Conservation (phyloP, 2,329 filamentous ascomycete species). For the Ceratocystiopsis minuta region DNA sequence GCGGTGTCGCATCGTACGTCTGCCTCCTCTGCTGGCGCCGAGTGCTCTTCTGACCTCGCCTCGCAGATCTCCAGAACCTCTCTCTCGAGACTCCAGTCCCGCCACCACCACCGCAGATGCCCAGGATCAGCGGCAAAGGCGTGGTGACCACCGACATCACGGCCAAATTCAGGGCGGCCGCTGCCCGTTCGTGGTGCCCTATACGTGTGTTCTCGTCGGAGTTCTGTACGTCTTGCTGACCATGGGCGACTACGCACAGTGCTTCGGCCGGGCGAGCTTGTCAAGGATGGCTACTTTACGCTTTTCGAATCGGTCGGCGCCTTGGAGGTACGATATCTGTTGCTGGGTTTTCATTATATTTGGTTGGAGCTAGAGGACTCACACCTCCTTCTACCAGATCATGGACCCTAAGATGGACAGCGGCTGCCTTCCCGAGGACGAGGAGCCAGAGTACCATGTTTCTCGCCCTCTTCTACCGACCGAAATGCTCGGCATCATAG, state of each 20-base stretch:
- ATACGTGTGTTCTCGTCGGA: too few relatives aligned
- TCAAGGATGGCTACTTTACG: conserved; percentile 90
- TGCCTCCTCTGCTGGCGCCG: too few relatives aligned
- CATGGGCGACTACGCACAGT: conserved; percentile 28
- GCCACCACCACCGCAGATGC: conserved; percentile 15
- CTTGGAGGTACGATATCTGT: conserved; percentile 37
- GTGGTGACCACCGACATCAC: conserved; percentile 42
- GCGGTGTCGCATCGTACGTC: too few relatives aligned
- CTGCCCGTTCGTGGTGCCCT: conserved; percentile 25
- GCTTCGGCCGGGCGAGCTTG: conserved; percentile 59
- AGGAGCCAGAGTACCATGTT: conserved; percentile 51
- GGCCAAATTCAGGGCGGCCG: conserved; percentile 32
- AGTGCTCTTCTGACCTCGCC: too few relatives aligned
- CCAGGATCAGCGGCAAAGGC: conserved; percentile 25
- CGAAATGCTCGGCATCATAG: conserved; percentile 83
- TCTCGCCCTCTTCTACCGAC: conserved; percentile 48
- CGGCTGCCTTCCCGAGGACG: conserved; percentile 58
- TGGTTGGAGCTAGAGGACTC: too few relatives aligned
- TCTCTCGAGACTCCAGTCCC: conserved; percentile 11
- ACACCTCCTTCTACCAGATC: conserved; percentile 39
- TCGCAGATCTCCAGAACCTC: too few relatives aligned
- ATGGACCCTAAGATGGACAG: conserved; percentile 99
- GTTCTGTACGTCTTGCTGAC: neutral
- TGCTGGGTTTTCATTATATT: too few relatives aligned
- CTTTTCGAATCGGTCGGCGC: conserved; percentile 87